Evolutionary conservation across 305 asterid genomes (phyloP).

Genomic region (Nicotiana rustica): DNA sequence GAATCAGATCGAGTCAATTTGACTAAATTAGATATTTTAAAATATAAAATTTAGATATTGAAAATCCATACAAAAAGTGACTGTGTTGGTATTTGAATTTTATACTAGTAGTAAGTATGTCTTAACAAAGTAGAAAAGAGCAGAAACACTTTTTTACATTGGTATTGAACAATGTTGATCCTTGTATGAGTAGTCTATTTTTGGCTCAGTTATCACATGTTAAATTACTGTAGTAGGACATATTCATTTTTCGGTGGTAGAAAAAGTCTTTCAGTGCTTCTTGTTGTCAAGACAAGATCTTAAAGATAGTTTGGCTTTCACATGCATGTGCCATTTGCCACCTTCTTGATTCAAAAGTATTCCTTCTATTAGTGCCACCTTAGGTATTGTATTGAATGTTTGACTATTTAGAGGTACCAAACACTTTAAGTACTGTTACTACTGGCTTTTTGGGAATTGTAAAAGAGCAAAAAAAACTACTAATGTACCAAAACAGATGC

Average conservation of each 20-base stretch:
- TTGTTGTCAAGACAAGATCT: constrained; percentile 18
- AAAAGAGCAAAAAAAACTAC: background rate
- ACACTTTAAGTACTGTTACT: background rate
- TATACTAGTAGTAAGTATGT: too few species aligned
- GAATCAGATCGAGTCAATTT: background rate
- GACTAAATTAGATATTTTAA: too few species aligned
- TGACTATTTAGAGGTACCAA: background rate
- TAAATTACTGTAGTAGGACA: constrained; percentile 26
- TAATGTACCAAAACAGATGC: background rate
- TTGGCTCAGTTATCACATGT: constrained; percentile 18
- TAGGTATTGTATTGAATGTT: background rate
- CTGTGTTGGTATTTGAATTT: too few species aligned
- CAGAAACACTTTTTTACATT: background rate
- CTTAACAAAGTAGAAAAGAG: background rate
- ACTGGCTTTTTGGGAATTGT: constrained; percentile 1
- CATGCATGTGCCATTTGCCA: background rate
- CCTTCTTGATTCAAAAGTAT: constrained; percentile 17
- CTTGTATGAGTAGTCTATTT: constrained; percentile 20
- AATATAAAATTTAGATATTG: too few species aligned
- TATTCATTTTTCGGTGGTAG: background rate
- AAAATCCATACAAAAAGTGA: too few species aligned
- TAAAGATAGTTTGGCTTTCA: background rate
- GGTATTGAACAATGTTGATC: constrained; percentile 8
- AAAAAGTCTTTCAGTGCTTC: background rate
- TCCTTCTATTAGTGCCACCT: background rate